These are phyloP conservation scores for Sclerotinia borealis DNA, from an alignment of 2,329 filamentous ascomycete genomes.

Conservation along the genomic window DNA sequence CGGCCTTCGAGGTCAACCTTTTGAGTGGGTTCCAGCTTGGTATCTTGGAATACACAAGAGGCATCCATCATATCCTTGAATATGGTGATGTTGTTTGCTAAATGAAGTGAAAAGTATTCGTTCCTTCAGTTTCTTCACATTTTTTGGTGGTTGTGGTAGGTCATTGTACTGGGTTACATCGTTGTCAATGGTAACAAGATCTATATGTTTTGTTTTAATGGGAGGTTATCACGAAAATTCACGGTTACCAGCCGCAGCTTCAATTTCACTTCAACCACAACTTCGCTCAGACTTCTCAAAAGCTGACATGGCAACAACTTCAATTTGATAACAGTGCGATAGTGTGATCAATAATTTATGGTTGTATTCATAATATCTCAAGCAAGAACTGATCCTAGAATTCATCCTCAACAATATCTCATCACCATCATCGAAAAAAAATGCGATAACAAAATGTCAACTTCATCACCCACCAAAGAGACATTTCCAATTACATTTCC, in stretches of 20 bases:
- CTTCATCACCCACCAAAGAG: constrained; percentile 24
- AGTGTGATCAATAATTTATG: background rate
- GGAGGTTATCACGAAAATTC: constrained; percentile 1
- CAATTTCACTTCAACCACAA: background rate
- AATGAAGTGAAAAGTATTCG: too few species aligned
- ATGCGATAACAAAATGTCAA: constrained; percentile 10
- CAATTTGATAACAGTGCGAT: background rate
- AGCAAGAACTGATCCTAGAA: background rate
- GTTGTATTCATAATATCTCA: background rate
- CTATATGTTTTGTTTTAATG: background rate
- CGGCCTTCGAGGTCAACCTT: background rate
- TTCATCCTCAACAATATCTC: background rate
- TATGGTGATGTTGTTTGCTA: too few species aligned
- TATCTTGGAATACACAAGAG: too few species aligned
- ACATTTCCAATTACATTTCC: constrained; percentile 22
- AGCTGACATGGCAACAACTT: background rate
- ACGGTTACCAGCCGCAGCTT: background rate
- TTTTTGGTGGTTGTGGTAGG: background rate
- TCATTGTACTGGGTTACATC: background rate
- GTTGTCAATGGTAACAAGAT: background rate
- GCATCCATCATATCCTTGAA: too few species aligned
- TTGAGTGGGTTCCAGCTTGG: too few species aligned
- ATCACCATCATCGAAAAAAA: background rate
- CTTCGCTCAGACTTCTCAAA: background rate
- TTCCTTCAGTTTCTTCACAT: background rate